Evolutionary conservation across 805 yeast species (phyloP), one percentile per base, ranked within the genome.

Genomic region (Yarrowia bubula): DNA sequence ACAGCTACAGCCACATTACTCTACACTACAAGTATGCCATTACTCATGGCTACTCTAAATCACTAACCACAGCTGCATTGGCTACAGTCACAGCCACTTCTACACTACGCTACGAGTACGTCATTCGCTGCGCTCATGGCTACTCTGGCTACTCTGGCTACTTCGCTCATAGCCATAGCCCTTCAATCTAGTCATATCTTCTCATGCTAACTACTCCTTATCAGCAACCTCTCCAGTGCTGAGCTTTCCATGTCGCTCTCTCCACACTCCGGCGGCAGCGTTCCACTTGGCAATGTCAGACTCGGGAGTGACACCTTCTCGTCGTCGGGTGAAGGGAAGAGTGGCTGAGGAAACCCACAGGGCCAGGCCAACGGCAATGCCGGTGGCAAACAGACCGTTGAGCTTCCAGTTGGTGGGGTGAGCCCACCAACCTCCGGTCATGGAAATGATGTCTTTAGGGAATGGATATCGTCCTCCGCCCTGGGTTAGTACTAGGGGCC

Each of bases 381-480:
- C 64, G 28, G 64, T 43, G 41, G 51, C 64, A 53, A 78, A 70
- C 13, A 71, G 64, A 9, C 83, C 79, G 71, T 83, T 83, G 28
- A 74, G 68, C 65, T 76, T 77, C 75, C 81, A 80, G 76, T 84
- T 84, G 69, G 75, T 76, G 17, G 87, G 87, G 14, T 80, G 79
- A 70, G 79, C 80, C 72, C 72, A 79, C 86, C 87, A 84, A 58
- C 86, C 87, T 65, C 87, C 87, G 1, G 84, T 43, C 51, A 58
- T 43, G 41, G 64, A 33, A 28, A 43, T 44, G 13, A 58, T 22
- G 51, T 58, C 64, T 44, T 58, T 58, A 43, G 64, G 64, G 51
- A 35, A 58, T 43, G 64, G 64, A 58, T 43, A 58, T 58, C 64
- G 51, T 58, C 64, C 64, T 42, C 64, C 64, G 51, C 51, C 64